A percentile compares a stretch with the other conserved stretches of the same genome.
phyloP scores from a whole-genome alignment of 2,329 filamentous ascomycete species.

The Fusarium sp. region DNA sequence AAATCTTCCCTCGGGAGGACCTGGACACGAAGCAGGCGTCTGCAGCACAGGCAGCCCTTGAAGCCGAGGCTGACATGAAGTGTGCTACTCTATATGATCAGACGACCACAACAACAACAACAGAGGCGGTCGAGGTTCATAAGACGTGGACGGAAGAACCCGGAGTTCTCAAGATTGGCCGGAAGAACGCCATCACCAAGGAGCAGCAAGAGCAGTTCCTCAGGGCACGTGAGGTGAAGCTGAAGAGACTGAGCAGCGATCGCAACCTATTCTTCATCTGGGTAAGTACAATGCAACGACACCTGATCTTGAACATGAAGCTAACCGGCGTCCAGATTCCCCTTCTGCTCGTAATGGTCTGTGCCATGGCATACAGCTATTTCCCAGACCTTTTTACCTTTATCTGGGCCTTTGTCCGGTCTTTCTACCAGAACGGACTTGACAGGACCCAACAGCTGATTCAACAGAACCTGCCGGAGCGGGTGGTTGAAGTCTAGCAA shows the following conservation, averaged over 20 bases:
- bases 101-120: constrained; percentile 44
- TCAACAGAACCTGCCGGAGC: constrained; percentile 39
- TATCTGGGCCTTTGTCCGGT: constrained; percentile 47
- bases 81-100: constrained; percentile 63
- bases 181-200: constrained; percentile 68
- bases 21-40: constrained; percentile 65
- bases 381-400: constrained; percentile 58
- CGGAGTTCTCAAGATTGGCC: constrained; percentile 64
- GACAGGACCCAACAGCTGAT: constrained; percentile 42
- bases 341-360: constrained; percentile 57
- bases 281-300: constrained; percentile 54
- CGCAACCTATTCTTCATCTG: constrained; percentile 73
- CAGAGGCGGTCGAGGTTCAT: constrained; percentile 48
- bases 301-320: not conserved
- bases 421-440: constrained; percentile 45
- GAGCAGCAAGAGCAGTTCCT: constrained; percentile 71
- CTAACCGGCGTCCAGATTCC: constrained; percentile 55
- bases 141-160: constrained; percentile 53
- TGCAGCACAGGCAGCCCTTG: constrained; percentile 64
- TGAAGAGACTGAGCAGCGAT: constrained; percentile 69
- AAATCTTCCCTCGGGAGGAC: constrained; percentile 70
- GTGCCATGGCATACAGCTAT: constrained; percentile 59
- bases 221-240: constrained; percentile 65
- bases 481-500: constrained; percentile 42
- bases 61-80: constrained; percentile 66